Conservation (phyloP, 2,329 filamentous ascomycete genomes). For the Ascochyta lentis region DNA sequence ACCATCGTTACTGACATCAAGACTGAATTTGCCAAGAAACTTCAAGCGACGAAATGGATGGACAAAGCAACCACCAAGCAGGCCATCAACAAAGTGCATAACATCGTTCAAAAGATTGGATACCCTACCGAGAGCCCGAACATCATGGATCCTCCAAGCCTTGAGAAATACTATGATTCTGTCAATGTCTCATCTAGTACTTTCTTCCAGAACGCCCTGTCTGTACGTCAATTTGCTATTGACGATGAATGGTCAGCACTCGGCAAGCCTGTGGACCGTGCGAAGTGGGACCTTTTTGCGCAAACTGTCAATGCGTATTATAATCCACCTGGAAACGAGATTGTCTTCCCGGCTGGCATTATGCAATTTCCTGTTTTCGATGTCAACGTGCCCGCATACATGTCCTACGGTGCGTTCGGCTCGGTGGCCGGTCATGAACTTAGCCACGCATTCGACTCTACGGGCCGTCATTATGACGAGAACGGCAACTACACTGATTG, state of each 20-base stretch:
- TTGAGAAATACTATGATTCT: slow-evolving; percentile 64
- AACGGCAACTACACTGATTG: slow-evolving; percentile 70
- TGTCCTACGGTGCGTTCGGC: slow-evolving; percentile 74
- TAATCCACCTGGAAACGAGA: slow-evolving; percentile 69
- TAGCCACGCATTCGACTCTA: slow-evolving; percentile 73
- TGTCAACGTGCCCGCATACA: slow-evolving; percentile 66
- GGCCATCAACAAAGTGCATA: slow-evolving; percentile 69
- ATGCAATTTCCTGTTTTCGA: slow-evolving; percentile 73
- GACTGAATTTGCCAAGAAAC: slow-evolving; percentile 67
- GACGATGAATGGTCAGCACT: slow-evolving; percentile 63
- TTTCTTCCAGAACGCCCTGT: slow-evolving; percentile 66
- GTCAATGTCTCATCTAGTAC: slow-evolving; percentile 59
- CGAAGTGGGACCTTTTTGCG: slow-evolving; percentile 67
- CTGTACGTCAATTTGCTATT: slow-evolving; percentile 58
- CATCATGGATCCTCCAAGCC: slow-evolving; percentile 63
- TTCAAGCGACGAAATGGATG: slow-evolving; percentile 69
- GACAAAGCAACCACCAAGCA: slow-evolving; percentile 64
- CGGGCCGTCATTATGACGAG: slow-evolving; percentile 69
- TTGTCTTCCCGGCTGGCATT: slow-evolving; percentile 72
- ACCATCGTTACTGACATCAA: slow-evolving; percentile 76
- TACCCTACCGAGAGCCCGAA: slow-evolving; percentile 69
- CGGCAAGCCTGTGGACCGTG: slow-evolving; percentile 65
- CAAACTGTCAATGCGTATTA: slow-evolving; percentile 70
- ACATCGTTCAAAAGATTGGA: slow-evolving; percentile 72
- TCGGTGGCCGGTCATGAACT: slow-evolving; percentile 73